Evolutionary conservation across 139 green algal genomes (phyloP).

Genomic region (Choricystis sp.): DNA sequence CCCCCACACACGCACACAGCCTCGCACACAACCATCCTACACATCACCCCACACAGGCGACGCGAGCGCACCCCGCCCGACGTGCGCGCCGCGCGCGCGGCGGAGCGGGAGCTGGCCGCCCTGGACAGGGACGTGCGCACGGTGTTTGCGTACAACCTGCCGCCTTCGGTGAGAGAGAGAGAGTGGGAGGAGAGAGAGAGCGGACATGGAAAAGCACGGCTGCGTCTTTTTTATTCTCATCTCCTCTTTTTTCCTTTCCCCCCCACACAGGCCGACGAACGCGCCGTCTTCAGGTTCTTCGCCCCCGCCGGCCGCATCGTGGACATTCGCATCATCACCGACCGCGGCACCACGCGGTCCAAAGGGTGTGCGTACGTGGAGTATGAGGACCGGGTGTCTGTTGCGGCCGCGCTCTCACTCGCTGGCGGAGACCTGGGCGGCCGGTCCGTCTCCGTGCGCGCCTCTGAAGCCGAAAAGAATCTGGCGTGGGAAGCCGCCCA

Average conservation of each 20-base stretch:
- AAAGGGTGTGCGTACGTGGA: slow-evolving; percentile 98
- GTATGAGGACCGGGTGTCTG: slow-evolving; percentile 59
- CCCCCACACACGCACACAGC: too few relatives aligned
- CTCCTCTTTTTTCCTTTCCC: too few relatives aligned
- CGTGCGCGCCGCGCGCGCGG: slow-evolving; percentile 20
- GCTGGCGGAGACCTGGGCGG: slow-evolving; percentile 65
- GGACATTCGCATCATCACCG: slow-evolving; percentile 87
- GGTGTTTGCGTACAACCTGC: slow-evolving; percentile 77
- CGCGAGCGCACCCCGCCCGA: too few relatives aligned
- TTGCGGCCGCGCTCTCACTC: slow-evolving; percentile 64
- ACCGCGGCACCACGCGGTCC: slow-evolving; percentile 67
- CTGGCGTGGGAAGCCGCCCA: slow-evolving; percentile 75
- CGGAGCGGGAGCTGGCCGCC: slow-evolving; percentile 42
- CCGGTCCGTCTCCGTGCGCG: slow-evolving; percentile 84
- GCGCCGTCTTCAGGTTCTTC: slow-evolving; percentile 81
- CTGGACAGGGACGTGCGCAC: slow-evolving; percentile 75
- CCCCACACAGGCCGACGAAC: slow-evolving; percentile 64
- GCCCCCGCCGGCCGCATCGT: slow-evolving; percentile 40
- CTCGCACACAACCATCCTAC: too few relatives aligned
- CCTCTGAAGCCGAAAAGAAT: slow-evolving; percentile 89
- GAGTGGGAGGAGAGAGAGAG: too few relatives aligned
- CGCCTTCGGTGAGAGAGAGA: too few relatives aligned
- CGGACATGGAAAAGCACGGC: too few relatives aligned
- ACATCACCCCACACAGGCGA: too few relatives aligned
- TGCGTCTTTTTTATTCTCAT: too few relatives aligned